Percentiles rank a stretch among this genome's conserved stretches.
phyloP scores from a whole-genome alignment of 2,329 filamentous ascomycete genomes.

The Alternaria triticina region DNA sequence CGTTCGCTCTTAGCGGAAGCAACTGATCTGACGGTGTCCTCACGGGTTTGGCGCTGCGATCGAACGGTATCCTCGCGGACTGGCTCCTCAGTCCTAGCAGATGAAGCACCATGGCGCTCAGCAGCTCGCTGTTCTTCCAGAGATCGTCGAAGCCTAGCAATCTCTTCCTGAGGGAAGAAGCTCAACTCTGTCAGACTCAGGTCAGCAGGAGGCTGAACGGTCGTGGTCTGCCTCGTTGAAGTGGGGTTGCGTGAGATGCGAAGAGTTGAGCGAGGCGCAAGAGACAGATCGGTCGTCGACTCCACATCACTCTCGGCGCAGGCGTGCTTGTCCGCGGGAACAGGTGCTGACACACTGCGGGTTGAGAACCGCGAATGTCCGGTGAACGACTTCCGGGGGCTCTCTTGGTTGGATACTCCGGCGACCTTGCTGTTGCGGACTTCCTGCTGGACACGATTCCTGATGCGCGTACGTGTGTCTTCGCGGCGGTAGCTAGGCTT shows the following conservation, averaged over 20 bases:
- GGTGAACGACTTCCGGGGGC: conserved; percentile 34
- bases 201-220: conserved; percentile 38
- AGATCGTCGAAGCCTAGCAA: conserved; percentile 61
- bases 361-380: conserved; percentile 25
- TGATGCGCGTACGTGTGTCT: conserved; percentile 41
- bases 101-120: conserved; percentile 40
- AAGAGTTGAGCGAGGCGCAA: conserved; percentile 39
- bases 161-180: conserved; percentile 59
- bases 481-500: conserved; percentile 41
- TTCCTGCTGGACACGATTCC: conserved; percentile 42
- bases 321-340: conserved; percentile 24
- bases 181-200: conserved; percentile 60
- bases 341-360: conserved; percentile 44
- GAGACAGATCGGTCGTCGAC: conserved; percentile 50
- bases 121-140: conserved; percentile 62
- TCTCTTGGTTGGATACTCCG: conserved; percentile 27
- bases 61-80: conserved; percentile 49
- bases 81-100: conserved; percentile 32
- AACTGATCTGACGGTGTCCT: conserved; percentile 50
- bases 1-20: conserved; percentile 48
- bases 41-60: conserved; percentile 45
- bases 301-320: conserved; percentile 43
- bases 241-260: conserved; percentile 34
- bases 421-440: conserved; percentile 40
- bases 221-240: conserved; percentile 20